Evolutionary conservation across 2,329 filamentous ascomycete species (phyloP).

Genomic region (Pseudocercospora macadamiae): DNA sequence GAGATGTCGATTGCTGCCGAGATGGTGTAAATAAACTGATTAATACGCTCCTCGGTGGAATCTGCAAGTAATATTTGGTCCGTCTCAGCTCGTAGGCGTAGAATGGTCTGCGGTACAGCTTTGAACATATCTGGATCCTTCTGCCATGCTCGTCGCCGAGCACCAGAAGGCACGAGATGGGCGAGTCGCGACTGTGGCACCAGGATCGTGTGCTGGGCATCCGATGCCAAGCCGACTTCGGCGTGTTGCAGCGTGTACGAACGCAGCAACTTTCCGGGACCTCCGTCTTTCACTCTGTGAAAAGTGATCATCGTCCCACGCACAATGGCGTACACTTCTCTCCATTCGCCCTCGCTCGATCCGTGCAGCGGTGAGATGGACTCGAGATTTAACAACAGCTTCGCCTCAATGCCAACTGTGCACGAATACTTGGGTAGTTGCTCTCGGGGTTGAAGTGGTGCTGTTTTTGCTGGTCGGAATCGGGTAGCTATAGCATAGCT

Average conservation of each 20-base stretch:
- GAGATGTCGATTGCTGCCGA: slow-evolving; percentile 76
- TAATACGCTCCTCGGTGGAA: slow-evolving; percentile 65
- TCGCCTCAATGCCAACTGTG: slow-evolving; percentile 37
- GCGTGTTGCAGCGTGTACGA: slow-evolving; percentile 75
- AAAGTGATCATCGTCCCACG: slow-evolving; percentile 70
- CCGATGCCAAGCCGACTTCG: slow-evolving; percentile 73
- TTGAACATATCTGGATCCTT: slow-evolving; percentile 53
- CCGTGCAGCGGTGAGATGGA: slow-evolving; percentile 37
- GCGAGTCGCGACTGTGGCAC: slow-evolving; percentile 50
- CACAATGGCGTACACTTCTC: slow-evolving; percentile 61
- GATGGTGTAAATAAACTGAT: slow-evolving; percentile 69
- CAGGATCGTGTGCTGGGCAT: slow-evolving; percentile 64
- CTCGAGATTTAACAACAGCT: slow-evolving; percentile 38
- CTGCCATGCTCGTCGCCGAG: slow-evolving; percentile 45
- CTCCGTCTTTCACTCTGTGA: slow-evolving; percentile 61
- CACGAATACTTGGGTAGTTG: slow-evolving; percentile 39
- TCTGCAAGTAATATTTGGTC: slow-evolving; percentile 75
- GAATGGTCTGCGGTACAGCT: slow-evolving; percentile 59
- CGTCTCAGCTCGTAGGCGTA: slow-evolving; percentile 72
- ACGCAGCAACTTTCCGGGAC: slow-evolving; percentile 63
- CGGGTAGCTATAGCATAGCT: slow-evolving; percentile 33
- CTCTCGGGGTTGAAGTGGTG: slow-evolving; percentile 31
- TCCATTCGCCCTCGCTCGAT: slow-evolving; percentile 37
- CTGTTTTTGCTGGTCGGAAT: slow-evolving; percentile 17
- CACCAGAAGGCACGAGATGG: slow-evolving; percentile 46